Evolutionary conservation across 2,329 filamentous ascomycete species (phyloP), one percentile per base, ranked within the genome.

Genomic region (Ophiocordyceps camponoti-rufipedis): DNA sequence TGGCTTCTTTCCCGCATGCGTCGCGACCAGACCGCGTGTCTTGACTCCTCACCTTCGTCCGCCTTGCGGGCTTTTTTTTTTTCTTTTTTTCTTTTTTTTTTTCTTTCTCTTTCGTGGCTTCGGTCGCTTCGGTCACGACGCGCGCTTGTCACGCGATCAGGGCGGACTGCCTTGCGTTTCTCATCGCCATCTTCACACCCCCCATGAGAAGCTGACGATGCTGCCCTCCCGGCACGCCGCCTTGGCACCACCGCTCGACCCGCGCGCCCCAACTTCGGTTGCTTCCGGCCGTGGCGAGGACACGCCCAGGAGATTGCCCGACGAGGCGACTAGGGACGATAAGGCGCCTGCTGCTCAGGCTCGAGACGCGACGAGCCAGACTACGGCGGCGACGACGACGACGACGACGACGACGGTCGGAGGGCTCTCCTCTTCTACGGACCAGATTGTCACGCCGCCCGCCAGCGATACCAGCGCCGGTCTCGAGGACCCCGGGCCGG

Each of bases 391-490:
- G 32, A 35, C 12, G 12, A 35, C 32, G n/a, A 35, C 32, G n/a
- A 35, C 13, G 32, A 35, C 12, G 12, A 35, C 32, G n/a, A 35
- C 32, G n/a, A 35, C 13, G 32, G 12, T 14, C 32, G n/a, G 5
- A n/a, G 32, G 32, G 12, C 32, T 35, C 12, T 14, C 12, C 14
- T 35, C 32, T n/a, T 50, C 52, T 29, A 51, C 55, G n/a, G 53
- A 55, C 46, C 52, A 51, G 42, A 52, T 53, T 32, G 53, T 54
- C 46, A 58, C 55, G n/a, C 54, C 56, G n/a, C 53, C 56, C 2
- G 50, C 52, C n/a, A 56, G 54, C 46, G 54, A 55, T 8, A 48
- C 47, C 46, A 49, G 49, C 16, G 49, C 48, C 43, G 49, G 46
- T 10, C 41, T 45, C 23, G 51, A 49, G 31, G 42, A 42, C 14